Evolutionary conservation across 2,329 filamentous ascomycete genomes (phyloP), one percentile per base, ranked within the genome.

Genomic region (Aureobasidium leucospermi): DNA sequence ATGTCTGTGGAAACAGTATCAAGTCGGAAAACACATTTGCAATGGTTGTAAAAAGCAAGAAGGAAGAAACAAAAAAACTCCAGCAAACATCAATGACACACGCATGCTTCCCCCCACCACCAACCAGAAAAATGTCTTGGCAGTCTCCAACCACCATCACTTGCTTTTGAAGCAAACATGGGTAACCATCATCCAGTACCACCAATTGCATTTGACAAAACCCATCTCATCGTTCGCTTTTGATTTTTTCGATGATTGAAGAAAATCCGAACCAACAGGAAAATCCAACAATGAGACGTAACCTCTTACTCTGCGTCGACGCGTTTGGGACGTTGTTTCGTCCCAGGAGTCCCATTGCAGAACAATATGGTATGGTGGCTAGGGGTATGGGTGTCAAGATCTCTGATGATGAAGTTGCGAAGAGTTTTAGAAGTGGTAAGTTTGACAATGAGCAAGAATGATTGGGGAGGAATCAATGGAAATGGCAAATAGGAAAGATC

Each of bases 321-420:
- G 84, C 84, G 4, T 86, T 86, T 64, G 83, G 81, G n/a, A 87
- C 84, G 0, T 73, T 87, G 2, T 86, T 85, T 69, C 72, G 69
- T 10, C 82, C 83, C 0, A 78, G 73, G 51, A 65, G 67, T 9
- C 72, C 81, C 1, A 77, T 86, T 7, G 72, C 75, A 5, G 67
- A 73, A 56, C 81, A 85, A 64, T 87, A 87, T 67, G 76, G 71
- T 39, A 70, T 76, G 19, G 73, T 81, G 2, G 84, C 83, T 1
- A 68, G 75, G 16, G 69, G 75, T 56, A 75, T 80, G 66, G 82
- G 83, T 85, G 42, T 64, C 65, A 8, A 69, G 71, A 62, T 73
- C 80, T 58, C 71, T 64, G 73, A 78, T 29, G 69, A 73, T 2
- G 71, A 78, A 59, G 72, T 80, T 31, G 63, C 69, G 41, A 64